These are phyloP conservation scores for Tuber magnatum DNA, from an alignment of 495 filamentous ascomycete species.

Conservation along the genomic window DNA sequence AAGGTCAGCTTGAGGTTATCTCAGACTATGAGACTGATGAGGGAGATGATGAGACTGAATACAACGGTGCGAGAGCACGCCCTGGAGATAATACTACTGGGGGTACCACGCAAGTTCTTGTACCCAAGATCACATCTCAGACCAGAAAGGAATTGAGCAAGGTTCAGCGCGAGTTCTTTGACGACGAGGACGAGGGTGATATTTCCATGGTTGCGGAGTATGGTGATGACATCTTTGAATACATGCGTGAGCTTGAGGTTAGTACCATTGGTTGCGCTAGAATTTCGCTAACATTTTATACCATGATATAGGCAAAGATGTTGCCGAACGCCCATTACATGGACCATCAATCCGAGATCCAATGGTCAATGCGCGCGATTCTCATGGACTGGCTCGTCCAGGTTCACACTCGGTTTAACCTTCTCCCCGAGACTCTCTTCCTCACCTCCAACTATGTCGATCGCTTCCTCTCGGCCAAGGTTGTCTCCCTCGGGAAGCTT, in stretches of 20 bases:
- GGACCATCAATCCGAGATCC: conserved; percentile 92
- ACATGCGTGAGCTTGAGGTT: conserved; percentile 87
- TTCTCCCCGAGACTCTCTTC: conserved; percentile 91
- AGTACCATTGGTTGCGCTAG: conserved; percentile 36
- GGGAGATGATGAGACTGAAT: conserved; percentile 34
- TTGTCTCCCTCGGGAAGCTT: conserved; percentile 88
- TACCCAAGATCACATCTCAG: conserved; percentile 36
- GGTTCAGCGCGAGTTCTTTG: conserved; percentile 41
- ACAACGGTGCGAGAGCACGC: conserved; percentile 12
- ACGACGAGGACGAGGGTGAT: conserved; percentile 80
- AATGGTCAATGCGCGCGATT: conserved; percentile 97
- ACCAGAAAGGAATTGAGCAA: conserved; percentile 33
- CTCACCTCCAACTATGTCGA: conserved; percentile 93
- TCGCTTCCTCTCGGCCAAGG: conserved; percentile 87
- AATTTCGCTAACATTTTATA: conserved; percentile 7
- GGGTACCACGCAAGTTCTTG: conserved; percentile 34
- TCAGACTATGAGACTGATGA: conserved; percentile 36
- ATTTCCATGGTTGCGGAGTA: conserved; percentile 99
- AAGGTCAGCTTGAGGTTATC: conserved; percentile 25
- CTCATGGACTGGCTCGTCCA: conserved; percentile 98
- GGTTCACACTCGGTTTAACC: conserved; percentile 81
- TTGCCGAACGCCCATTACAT: conserved; percentile 87
- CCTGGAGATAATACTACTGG: conserved; percentile 39
- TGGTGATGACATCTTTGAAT: conserved; percentile 85
- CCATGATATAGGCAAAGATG: conserved; percentile 58